phyloP scores from a whole-genome alignment of 2,329 filamentous ascomycete genomes.

The Talaromyces sp. region DNA sequence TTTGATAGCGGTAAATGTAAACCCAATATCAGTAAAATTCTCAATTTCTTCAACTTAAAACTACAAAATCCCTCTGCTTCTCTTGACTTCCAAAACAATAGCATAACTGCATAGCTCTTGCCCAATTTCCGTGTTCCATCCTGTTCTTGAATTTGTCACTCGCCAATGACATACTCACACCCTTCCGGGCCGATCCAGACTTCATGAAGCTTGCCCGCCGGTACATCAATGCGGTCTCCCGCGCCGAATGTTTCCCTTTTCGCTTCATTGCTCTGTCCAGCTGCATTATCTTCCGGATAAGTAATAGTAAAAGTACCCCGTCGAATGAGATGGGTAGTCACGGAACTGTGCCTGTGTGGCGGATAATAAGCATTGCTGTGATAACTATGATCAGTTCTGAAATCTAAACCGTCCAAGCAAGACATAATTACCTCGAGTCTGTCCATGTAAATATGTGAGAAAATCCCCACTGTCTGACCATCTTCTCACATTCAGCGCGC shows the following conservation, averaged over 20 bases:
- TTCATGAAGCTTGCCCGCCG: slow-evolving; percentile 52
- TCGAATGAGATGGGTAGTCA: slow-evolving; percentile 58
- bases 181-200: slow-evolving; percentile 57
- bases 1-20: neutral
- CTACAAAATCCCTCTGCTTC: neutral
- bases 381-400: neutral
- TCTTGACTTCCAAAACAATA: too few relatives aligned
- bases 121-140: neutral
- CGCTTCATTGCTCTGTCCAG: slow-evolving; percentile 19
- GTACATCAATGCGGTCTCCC: slow-evolving; percentile 53
- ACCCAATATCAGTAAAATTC: neutral
- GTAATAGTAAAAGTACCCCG: slow-evolving; percentile 52
- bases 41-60: neutral
- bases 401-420: neutral
- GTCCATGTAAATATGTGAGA: slow-evolving; percentile 57
- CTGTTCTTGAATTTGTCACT: slow-evolving; percentile 24
- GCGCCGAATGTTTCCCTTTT: slow-evolving; percentile 52
- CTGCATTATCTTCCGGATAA: slow-evolving; percentile 48
- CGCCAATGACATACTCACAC: slow-evolving; percentile 58
- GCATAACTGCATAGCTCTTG: neutral
- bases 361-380: slow-evolving; percentile 54
- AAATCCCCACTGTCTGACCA: slow-evolving; percentile 57
- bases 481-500: slow-evolving; percentile 45
- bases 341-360: slow-evolving; percentile 51
- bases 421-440: slow-evolving; percentile 47